Percentiles rank a stretch among this genome's conserved stretches.
Evolutionary conservation across 2,329 filamentous ascomycete species (phyloP).

Genomic region (Helicocarpus griseus): DNA sequence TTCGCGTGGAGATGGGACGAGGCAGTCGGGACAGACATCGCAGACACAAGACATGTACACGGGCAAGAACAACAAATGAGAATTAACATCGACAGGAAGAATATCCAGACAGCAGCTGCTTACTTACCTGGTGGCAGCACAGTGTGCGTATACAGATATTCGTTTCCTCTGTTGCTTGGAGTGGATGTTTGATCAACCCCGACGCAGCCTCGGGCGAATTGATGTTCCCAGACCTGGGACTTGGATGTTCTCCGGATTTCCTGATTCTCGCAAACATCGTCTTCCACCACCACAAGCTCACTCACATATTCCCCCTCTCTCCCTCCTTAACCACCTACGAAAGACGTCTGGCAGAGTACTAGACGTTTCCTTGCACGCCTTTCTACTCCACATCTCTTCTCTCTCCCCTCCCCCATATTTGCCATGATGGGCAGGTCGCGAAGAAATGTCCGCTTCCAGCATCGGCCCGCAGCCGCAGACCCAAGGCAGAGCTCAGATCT

Average conservation of each 20-base stretch:
- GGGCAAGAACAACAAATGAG: too few relatives aligned
- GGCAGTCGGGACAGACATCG: too few relatives aligned
- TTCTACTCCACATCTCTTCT: neutral
- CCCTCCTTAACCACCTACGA: neutral
- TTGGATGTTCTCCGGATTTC: neutral
- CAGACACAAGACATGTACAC: too few relatives aligned
- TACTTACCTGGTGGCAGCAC: too few relatives aligned
- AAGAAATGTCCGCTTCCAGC: slow-evolving; percentile 53
- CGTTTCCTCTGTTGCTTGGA: too few relatives aligned
- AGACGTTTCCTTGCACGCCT: neutral
- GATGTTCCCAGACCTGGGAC: neutral
- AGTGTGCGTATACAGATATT: too few relatives aligned
- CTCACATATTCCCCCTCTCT: neutral
- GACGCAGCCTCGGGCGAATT: neutral
- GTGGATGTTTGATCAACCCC: too few relatives aligned
- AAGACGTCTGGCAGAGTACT: neutral
- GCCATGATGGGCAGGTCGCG: slow-evolving; percentile 43
- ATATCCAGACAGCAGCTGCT: too few relatives aligned
- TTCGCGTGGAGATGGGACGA: too few relatives aligned
- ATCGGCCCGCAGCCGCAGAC: slow-evolving; percentile 35
- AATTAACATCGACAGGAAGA: too few relatives aligned
- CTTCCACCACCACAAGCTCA: neutral
- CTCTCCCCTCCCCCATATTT: neutral
- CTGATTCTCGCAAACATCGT: neutral
- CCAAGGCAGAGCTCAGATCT: slow-evolving; percentile 44